These are phyloP conservation scores for Neurospora tetrasperma DNA, from an alignment of 495 filamentous ascomycete species.

Conservation along the genomic window DNA sequence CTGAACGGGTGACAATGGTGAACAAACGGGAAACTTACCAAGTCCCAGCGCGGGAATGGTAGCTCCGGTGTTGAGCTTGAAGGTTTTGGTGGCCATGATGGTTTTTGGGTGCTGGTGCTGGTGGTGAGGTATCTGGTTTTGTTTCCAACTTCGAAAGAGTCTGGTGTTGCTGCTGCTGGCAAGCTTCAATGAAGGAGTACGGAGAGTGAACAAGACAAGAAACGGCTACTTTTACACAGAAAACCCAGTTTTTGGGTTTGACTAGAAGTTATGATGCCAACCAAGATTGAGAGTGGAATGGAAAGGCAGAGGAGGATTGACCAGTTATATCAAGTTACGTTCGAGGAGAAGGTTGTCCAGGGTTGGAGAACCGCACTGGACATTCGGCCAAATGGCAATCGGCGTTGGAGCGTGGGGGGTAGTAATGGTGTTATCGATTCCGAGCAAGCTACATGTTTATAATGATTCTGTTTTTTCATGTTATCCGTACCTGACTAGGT, in stretches of 20 bases:
- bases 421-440: neutral
- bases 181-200: neutral
- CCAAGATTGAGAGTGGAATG: neutral
- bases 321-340: neutral
- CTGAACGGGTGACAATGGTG: neutral
- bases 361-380: neutral
- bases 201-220: neutral
- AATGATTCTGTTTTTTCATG: neutral
- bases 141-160: neutral
- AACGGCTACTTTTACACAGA: neutral
- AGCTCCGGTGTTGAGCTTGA: constrained; percentile 68
- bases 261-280: neutral
- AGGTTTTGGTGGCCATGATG: constrained; percentile 40
- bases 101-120: neutral
- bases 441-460: neutral
- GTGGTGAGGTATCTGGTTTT: neutral
- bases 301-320: neutral
- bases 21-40: constrained; percentile 29
- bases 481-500: neutral
- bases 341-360: neutral
- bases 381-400: neutral
- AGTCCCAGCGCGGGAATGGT: constrained; percentile 68
- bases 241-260: neutral
- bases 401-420: neutral
- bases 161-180: neutral